Evolutionary conservation across 805 yeast genomes (phyloP).

Genomic region (Candida tammaniensis): DNA sequence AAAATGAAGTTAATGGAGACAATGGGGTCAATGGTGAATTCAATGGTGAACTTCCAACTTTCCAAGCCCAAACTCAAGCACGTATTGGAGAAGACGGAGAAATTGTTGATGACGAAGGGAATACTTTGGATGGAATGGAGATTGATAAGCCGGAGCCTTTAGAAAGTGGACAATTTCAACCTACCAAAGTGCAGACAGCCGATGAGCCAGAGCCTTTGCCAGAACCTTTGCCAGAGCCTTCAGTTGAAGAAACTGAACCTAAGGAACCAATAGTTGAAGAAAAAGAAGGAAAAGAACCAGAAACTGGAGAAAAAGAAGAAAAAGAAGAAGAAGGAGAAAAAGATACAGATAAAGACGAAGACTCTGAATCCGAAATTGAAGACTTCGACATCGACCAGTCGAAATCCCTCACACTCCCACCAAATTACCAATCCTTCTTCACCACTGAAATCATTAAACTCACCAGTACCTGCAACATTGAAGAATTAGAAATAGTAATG

Average conservation of each 20-base stretch:
- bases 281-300: background rate
- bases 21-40: conserved; percentile 4
- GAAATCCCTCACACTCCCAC: conserved; percentile 5
- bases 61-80: conserved; percentile 6
- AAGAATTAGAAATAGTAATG: conserved; percentile 42
- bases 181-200: no score
- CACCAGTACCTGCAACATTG: conserved; percentile 36
- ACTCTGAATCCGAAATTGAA: conserved; percentile 35
- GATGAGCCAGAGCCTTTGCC: conserved; percentile 1
- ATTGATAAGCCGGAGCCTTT: background rate
- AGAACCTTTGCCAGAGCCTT: conserved; percentile 1
- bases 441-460: conserved; percentile 21
- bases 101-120: conserved; percentile 2
- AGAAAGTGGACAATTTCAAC: background rate
- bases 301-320: background rate
- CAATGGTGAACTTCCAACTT: conserved; percentile 10
- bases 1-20: background rate
- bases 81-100: conserved; percentile 3
- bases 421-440: conserved; percentile 20
- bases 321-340: background rate
- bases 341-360: conserved; percentile 5
- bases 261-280: background rate
- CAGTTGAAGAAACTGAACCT: background rate
- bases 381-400: conserved; percentile 13
- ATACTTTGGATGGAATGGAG: no score